Evolutionary conservation across 768 basidiomycete species (phyloP), one percentile per base, ranked within the genome.

Genomic region (Lyophyllum decastes): DNA sequence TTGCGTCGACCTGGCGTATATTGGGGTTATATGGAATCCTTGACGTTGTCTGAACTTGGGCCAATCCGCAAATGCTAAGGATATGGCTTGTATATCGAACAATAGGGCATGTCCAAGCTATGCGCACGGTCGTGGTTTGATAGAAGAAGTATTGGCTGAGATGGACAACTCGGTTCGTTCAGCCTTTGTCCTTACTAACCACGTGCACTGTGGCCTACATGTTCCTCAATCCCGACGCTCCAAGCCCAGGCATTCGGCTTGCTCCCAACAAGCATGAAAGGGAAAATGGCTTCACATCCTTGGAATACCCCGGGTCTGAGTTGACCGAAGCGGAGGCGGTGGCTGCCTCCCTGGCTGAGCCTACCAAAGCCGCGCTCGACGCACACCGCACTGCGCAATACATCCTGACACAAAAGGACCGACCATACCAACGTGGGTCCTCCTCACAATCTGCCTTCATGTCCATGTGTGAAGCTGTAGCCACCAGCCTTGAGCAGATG

Each of bases 341-440:
- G n/a, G 17, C 16, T 7, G 2, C 40, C 6, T 3, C 17, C 4
- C 22, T 27, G 38, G 44, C 56, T n/a, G 41, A 43, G 24, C 61
- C 61, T 24, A 49, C 49, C 9, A 47, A 55, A 22, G 61, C 55
- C 4, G 70, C 69, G 0, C 54, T 72, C 44, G 67, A 73, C 54
- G 66, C 70, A 22, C 73, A 75, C 45, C 68, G 76, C 7, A 59
- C 67, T 22, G 78, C 77, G 0, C 69, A 74, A 54, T 81, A 70
- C 59, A 66, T 80, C 21, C 62, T 83, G 22, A 73, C 73, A 9
- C 70, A 73, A 52, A 78, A 74, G 51, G 73, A 76, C 40, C 54
- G 69, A 45, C 67, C 68, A 69, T 80, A 9, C 77, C 79, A 46
- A 69, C 73, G 82, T 81, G 66, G 55, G 76, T 60, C 7, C 33